Conservation (phyloP, 345 rosid genomes). For the Mangifera indica region DNA sequence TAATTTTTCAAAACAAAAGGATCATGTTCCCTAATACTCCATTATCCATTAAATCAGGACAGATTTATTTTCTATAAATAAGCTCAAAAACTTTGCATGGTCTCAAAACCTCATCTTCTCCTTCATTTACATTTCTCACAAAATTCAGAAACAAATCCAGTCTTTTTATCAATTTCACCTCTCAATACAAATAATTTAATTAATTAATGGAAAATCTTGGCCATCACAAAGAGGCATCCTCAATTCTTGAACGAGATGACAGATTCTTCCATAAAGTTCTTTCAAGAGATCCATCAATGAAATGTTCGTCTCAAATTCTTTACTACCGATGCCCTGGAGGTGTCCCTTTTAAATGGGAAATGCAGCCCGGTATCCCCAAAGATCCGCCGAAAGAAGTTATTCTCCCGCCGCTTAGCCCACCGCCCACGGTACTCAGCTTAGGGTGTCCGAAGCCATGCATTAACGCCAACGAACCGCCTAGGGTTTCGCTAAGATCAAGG, state of each 20-base stretch:
- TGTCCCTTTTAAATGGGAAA: conserved; percentile 68
- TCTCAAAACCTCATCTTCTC: not conserved
- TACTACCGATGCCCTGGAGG: conserved; percentile 35
- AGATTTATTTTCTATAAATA: conserved; percentile 5
- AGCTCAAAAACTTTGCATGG: conserved; percentile 7
- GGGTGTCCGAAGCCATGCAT: conserved; percentile 54
- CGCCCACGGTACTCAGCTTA: conserved; percentile 60
- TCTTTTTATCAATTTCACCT: too few species aligned
- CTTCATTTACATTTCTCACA: conserved; percentile 9
- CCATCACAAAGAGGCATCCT: conserved; percentile 26
- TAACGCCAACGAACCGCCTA: conserved; percentile 25
- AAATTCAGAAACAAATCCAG: not conserved
- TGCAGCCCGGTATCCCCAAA: conserved; percentile 56
- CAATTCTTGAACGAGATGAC: conserved; percentile 36
- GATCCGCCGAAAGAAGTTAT: conserved; percentile 28
- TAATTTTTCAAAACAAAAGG: conserved; percentile 19
- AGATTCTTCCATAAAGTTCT: conserved; percentile 35
- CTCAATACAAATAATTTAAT: too few species aligned
- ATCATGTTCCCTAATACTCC: conserved; percentile 25
- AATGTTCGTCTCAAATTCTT: conserved; percentile 34
- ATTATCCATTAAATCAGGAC: conserved; percentile 29
- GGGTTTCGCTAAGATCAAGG: conserved; percentile 30
- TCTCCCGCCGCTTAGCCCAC: conserved; percentile 52
- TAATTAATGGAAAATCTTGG: conserved; percentile 30
- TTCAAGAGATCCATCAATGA: conserved; percentile 40